A percentile compares a stretch with the other conserved stretches of the same genome.
Evolutionary conservation across 177 flowering plant genomes (phyloP).

Genomic region (Telopea speciosissima): DNA sequence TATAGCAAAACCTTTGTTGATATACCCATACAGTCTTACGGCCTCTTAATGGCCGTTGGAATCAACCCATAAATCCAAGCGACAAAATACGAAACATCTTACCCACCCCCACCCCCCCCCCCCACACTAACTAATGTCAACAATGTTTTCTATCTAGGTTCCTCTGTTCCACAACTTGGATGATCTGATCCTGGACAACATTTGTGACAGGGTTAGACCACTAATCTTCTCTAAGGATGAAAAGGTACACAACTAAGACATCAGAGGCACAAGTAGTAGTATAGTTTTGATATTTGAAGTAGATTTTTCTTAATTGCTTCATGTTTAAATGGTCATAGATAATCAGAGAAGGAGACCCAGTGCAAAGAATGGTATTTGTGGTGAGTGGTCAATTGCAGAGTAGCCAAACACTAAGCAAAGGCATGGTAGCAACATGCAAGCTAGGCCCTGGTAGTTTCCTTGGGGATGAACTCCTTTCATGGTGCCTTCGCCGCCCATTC

Average conservation of each 20-base stretch:
- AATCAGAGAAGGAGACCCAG: slow-evolving; percentile 95
- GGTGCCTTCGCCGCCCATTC: slow-evolving; percentile 91
- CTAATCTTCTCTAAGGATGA: slow-evolving; percentile 77
- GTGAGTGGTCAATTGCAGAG: slow-evolving; percentile 69
- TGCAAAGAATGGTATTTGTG: slow-evolving; percentile 73
- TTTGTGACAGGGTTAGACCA: slow-evolving; percentile 83
- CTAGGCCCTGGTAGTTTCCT: slow-evolving; percentile 82
- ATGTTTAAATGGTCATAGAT: slow-evolving; percentile 35
- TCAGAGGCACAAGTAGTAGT: not conserved
- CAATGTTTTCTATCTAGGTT: slow-evolving; percentile 39
- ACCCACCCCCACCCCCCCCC: no score
- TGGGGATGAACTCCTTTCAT: slow-evolving; percentile 87
- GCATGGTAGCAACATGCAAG: slow-evolving; percentile 60
- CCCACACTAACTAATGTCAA: no score
- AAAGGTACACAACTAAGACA: slow-evolving; percentile 45
- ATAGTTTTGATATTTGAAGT: not conserved
- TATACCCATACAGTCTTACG: no score
- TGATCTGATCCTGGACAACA: slow-evolving; percentile 88
- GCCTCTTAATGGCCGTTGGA: no score
- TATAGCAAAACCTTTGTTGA: no score
- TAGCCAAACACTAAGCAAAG: slow-evolving; percentile 75
- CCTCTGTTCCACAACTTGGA: slow-evolving; percentile 82
- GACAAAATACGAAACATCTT: no score
- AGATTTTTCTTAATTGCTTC: not conserved
- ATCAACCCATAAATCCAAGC: no score